Conservation (phyloP, 306 rosid genomes). For the Malus sylvestris region DNA sequence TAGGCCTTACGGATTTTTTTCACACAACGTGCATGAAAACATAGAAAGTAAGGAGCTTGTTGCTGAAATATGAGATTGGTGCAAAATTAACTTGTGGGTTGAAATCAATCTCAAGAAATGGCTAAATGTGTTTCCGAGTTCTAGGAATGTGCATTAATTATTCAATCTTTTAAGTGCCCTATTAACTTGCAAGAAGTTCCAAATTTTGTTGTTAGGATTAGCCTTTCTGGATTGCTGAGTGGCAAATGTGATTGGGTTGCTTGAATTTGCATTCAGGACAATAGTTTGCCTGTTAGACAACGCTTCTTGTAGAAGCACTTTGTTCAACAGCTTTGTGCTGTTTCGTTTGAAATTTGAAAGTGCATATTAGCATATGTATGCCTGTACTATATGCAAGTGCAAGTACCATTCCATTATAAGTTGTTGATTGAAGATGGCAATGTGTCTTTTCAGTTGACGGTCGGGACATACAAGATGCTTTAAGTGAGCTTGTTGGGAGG, state of each 20-base stretch:
- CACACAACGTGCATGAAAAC: not conserved
- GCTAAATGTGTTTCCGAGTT: not conserved
- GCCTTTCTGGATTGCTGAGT: not conserved
- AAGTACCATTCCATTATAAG: not conserved
- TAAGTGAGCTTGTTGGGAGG: constrained; percentile 55
- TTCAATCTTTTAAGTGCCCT: not conserved
- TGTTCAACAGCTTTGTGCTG: not conserved
- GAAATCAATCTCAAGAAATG: not conserved
- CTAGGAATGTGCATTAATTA: not conserved
- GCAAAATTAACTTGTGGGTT: not conserved
- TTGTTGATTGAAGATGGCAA: constrained; percentile 11
- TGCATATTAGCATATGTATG: not conserved
- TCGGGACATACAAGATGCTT: constrained; percentile 54
- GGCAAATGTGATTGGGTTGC: not conserved
- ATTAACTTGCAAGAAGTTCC: not conserved
- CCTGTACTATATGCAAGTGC: not conserved
- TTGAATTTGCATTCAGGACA: not conserved
- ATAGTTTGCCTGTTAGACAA: not conserved
- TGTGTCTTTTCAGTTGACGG: constrained; percentile 65
- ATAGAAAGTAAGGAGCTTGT: not conserved
- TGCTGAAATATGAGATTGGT: not conserved
- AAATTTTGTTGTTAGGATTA: not conserved
- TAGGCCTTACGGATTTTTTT: not conserved
- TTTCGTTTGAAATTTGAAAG: not conserved
- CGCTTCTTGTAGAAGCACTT: constrained; percentile 1